Conservation (phyloP, 176 grass and related monocot species). For the Oryza punctata region DNA sequence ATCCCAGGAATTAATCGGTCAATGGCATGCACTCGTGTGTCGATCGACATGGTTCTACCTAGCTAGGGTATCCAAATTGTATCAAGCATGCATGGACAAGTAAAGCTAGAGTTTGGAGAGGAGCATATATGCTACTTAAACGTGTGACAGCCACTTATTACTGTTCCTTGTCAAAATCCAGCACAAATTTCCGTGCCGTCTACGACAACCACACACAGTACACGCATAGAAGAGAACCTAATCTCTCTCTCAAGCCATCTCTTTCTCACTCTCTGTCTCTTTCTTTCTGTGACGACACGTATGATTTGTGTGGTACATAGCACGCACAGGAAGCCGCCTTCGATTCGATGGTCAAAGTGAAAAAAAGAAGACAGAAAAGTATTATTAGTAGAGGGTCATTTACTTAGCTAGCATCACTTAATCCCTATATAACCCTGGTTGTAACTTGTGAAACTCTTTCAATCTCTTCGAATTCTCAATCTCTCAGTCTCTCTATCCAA, state of each 20-base stretch:
- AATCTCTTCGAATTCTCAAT: not conserved
- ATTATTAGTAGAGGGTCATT: not conserved
- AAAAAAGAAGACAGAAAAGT: not conserved
- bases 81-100: slow-evolving; percentile 21
- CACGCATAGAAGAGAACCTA: not conserved
- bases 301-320: slow-evolving; percentile 23
- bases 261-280: not conserved
- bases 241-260: slow-evolving; percentile 9
- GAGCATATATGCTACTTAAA: not conserved
- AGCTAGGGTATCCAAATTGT: not conserved
- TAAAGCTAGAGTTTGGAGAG: not conserved
- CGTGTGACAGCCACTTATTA: not conserved
- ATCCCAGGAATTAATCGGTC: slow-evolving; percentile 4
- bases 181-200: slow-evolving; percentile 53
- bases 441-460: slow-evolving; percentile 55
- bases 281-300: not conserved
- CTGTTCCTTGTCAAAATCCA: slow-evolving; percentile 8
- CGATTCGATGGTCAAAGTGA: slow-evolving; percentile 46
- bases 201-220: slow-evolving; percentile 37
- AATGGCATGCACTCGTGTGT: slow-evolving; percentile 16
- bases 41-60: not conserved
- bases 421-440: slow-evolving; percentile 51
- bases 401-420: not conserved
- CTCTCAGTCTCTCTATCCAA: not conserved
- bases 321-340: slow-evolving; percentile 25